Base-by-base conservation (phyloP, 257 asterid species). In the Rhazya stricta region DNA sequence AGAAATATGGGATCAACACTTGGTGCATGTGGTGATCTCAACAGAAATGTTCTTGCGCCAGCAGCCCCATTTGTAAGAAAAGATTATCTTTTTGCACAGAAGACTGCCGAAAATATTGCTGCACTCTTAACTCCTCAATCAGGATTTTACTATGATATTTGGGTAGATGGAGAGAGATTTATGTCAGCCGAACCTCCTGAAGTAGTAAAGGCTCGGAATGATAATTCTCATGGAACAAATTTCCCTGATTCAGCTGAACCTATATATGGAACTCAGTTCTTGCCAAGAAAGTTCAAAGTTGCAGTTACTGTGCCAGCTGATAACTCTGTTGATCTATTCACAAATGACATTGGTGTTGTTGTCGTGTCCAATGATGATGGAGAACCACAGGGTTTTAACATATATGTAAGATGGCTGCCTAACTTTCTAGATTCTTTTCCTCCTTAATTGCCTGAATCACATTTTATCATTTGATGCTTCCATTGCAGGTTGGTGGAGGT, bases 11-110 rank as follows among this genome's bases (percentile, higher is more conserved):
- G 97, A 34, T 92, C 99, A 46, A 94, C 99, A 21, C 96, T 94
- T 43, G 99, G 99, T 34, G 99, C 97, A 0, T 94, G 99, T 78
- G 99, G 99, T 83, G 99, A 94, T 86, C 90, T 94, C 51, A 94
- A 94, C 71, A 82, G 99, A 80, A 94, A 94, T 15, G 99, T 94
- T 67, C 96, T 94, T 34, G 99, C 99, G 62, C 97, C 99, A 18
- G 96, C 99, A 19, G 96, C 97, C 46, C 97, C 97, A 5, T 81
- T 77, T 77, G 45, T 81, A 0, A 82, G 79, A 56, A 94, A 89
- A 83, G 97, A 92, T 79, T 92, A 94, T 87, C 76, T 92, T 13
- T 92, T 92, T 88, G 99, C 99, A 3, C 97, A 94, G 85, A 82
- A 87, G 85, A 94, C 99, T 74, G 99, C 97, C 9, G 99, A 94